phyloP scores from a whole-genome alignment of 495 filamentous ascomycete genomes.

The Hypomontagnella monticulosa region DNA sequence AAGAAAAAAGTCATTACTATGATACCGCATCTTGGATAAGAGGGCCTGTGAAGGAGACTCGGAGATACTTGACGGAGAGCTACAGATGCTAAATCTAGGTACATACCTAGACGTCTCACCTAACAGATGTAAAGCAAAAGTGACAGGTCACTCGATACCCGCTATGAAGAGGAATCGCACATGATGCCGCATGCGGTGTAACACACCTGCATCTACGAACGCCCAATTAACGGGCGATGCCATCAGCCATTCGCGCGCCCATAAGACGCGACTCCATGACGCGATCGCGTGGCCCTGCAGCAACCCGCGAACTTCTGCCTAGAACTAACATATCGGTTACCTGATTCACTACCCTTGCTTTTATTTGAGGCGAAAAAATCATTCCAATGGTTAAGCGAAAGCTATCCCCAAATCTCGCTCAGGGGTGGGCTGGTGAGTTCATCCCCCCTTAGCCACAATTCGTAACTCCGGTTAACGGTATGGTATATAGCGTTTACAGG shows the following conservation, averaged over 20 bases:
- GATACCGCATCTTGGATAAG: no score
- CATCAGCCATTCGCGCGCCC: not conserved
- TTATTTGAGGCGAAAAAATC: not conserved
- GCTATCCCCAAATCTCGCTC: not conserved
- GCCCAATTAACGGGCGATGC: not conserved
- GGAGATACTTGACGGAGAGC: no score
- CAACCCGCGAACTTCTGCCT: no score
- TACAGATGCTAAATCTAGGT: no score
- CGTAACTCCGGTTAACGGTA: not conserved
- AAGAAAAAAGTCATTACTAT: no score
- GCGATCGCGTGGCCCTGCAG: not conserved
- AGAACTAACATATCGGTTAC: no score
- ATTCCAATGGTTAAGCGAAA: constrained; percentile 13
- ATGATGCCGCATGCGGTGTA: constrained; percentile 9
- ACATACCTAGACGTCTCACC: no score
- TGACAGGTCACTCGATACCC: no score
- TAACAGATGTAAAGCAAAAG: no score
- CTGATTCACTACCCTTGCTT: not conserved
- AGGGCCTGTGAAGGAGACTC: no score
- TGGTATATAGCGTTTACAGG: not conserved
- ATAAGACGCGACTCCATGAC: constrained; percentile 14
- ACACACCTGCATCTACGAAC: not conserved
- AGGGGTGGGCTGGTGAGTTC: constrained; percentile 29
- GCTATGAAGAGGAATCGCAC: not conserved
- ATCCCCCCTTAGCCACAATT: not conserved